These are phyloP conservation scores for Didymella arachidicola DNA, from an alignment of 2,329 filamentous ascomycete species.

Conservation along the genomic window DNA sequence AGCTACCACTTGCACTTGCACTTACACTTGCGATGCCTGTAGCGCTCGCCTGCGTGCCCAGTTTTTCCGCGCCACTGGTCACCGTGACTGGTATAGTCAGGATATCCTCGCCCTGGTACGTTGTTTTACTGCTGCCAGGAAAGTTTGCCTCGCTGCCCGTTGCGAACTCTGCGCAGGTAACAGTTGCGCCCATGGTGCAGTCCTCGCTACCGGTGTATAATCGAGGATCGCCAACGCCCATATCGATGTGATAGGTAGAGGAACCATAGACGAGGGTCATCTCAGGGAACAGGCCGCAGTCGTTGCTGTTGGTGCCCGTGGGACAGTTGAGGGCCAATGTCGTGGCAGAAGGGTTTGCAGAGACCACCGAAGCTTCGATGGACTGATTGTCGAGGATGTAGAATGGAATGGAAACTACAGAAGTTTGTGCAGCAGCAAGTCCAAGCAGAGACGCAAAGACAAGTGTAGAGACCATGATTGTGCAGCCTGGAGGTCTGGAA, in stretches of 20 bases:
- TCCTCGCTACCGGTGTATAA: conserved; percentile 31
- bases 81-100: conserved; percentile 17
- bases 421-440: conserved; percentile 26
- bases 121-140: conserved; percentile 33
- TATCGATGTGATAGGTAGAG: conserved; percentile 32
- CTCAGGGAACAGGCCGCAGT: conserved; percentile 35
- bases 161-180: conserved; percentile 32
- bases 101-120: conserved; percentile 22
- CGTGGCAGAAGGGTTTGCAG: conserved; percentile 25
- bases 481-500: not conserved
- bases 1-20: conserved; percentile 11
- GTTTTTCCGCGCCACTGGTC: conserved; percentile 30
- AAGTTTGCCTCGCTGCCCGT: conserved; percentile 36
- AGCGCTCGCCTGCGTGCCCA: conserved; percentile 19
- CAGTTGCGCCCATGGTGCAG: conserved; percentile 26
- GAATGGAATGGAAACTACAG: conserved; percentile 27
- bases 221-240: conserved; percentile 24
- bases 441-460: conserved; percentile 15
- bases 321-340: conserved; percentile 26
- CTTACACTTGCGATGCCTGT: conserved; percentile 1
- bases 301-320: conserved; percentile 5
- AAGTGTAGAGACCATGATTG: conserved; percentile 17
- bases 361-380: conserved; percentile 27
- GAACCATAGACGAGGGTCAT: conserved; percentile 32
- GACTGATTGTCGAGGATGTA: conserved; percentile 12